A percentile compares a stretch with the other conserved stretches of the same genome.
Evolutionary conservation across 192 early-diverging fungal genomes (phyloP).

Genomic region (Mortierella antarctica): DNA sequence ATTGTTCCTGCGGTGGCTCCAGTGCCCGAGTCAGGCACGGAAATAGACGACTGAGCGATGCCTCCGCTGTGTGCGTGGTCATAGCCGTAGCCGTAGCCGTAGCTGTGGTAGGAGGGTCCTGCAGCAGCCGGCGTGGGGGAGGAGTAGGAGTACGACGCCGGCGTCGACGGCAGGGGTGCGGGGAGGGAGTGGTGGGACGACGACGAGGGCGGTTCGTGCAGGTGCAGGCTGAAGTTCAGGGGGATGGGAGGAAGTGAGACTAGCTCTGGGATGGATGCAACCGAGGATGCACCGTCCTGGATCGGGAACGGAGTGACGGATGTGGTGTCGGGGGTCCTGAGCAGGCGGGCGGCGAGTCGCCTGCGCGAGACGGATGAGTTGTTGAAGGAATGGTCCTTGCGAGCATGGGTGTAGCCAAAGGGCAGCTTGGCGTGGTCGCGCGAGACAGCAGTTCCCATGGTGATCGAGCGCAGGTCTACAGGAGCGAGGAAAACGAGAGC

Average conservation of each 20-base stretch:
- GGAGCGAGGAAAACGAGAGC: too few species aligned
- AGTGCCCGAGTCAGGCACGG: too few species aligned
- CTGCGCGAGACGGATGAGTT: slow-evolving; percentile 31
- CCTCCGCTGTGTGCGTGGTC: too few species aligned
- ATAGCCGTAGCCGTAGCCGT: too few species aligned
- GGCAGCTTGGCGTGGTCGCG: slow-evolving; percentile 64
- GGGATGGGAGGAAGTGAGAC: slow-evolving; percentile 1
- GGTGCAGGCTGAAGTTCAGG: slow-evolving; percentile 2
- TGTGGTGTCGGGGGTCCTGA: slow-evolving; percentile 38
- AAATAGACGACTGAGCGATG: too few species aligned
- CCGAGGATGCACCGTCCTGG: slow-evolving; percentile 13
- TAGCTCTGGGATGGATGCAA: slow-evolving; percentile 13
- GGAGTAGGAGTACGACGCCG: too few species aligned
- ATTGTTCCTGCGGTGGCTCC: too few species aligned
- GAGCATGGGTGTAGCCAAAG: slow-evolving; percentile 58
- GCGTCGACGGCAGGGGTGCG: background rate
- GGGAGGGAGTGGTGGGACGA: background rate
- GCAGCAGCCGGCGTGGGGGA: too few species aligned
- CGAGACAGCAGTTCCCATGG: slow-evolving; percentile 60
- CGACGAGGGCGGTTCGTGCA: background rate
- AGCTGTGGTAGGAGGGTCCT: too few species aligned
- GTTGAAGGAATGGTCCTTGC: slow-evolving; percentile 46
- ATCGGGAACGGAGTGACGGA: slow-evolving; percentile 46
- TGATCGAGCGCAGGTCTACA: background rate
- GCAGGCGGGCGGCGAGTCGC: slow-evolving; percentile 30